Base-by-base conservation (phyloP, 768 basidiomycete species). In the Cyathus striatus region DNA sequence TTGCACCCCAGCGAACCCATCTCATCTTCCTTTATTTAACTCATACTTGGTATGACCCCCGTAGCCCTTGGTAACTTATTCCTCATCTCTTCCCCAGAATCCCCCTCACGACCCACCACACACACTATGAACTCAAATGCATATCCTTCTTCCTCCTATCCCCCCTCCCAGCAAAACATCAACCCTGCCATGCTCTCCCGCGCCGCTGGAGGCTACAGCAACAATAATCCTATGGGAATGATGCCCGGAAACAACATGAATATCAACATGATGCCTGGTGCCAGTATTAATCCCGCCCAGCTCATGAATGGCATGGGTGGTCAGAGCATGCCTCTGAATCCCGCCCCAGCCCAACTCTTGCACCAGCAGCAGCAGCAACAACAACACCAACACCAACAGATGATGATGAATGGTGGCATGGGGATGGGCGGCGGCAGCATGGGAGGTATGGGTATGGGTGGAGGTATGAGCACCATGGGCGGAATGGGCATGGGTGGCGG, bases 161-260 rank as follows among this genome's bases (percentile, higher is more conserved):
- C 23, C 33, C 40, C 32, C 30, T 24, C 33, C 44, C n/a, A 42
- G 47, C 33, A 43, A 43, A 52, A 54, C 32, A 61, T 66, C 41
- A 63, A 58, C 52, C 63, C 63, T 26, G 61, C 57, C 18, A 56
- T 66, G 45, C 55, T 65, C 23, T 55, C 61, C 41, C 37, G 53
- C 50, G 52, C 56, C 48, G 16, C 42, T 47, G 7, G 48, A 54
- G 43, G 50, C 41, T 21, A 49, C 49, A 48, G 42, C n/a, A 38
- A 34, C 12, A 43, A n/a, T 26, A 37, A 21, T 34, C 35, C 2
- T 21, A 50, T 49, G 47, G 42, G 43, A 40, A 58, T 50, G 48
- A 39, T 37, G 20, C 24, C 49, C 18, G 45, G 44, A 16, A 36
- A 37, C 22, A 20, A 33, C 32, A 36, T 43, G 20, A n/a, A n/a